phyloP scores from a whole-genome alignment of 352 stramenopile species.

The Globisporangium ultimum region DNA sequence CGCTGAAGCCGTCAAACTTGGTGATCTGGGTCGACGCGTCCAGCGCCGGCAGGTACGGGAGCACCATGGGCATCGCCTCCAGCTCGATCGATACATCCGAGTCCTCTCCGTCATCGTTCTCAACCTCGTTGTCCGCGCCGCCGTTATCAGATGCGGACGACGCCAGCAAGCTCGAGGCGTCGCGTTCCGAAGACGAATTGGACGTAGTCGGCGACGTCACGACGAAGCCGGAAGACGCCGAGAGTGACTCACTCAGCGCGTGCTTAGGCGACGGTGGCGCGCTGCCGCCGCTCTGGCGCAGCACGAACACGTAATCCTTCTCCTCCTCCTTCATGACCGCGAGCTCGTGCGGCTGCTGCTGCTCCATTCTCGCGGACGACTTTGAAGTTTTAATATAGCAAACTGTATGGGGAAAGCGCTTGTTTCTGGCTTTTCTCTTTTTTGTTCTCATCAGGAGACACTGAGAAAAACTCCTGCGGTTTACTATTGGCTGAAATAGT shows the following conservation, averaged over 20 bases:
- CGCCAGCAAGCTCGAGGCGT: not conserved
- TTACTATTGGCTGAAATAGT: not conserved
- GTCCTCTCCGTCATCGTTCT: constrained; percentile 9
- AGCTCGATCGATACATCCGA: constrained; percentile 45
- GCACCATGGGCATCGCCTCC: constrained; percentile 38
- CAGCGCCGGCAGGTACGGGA: constrained; percentile 71
- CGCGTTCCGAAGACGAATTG: constrained; percentile 8
- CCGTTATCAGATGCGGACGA: constrained; percentile 8
- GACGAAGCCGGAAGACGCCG: constrained; percentile 10
- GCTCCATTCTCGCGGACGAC: not conserved
- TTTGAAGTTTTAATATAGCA: constrained; percentile 7
- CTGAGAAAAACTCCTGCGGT: not conserved
- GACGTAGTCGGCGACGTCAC: constrained; percentile 15
- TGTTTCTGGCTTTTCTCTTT: not conserved
- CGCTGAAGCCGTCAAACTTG: constrained; percentile 75
- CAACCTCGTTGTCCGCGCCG: constrained; percentile 21
- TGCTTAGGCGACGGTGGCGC: constrained; percentile 10
- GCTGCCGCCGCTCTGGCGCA: constrained; percentile 16
- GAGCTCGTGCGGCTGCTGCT: not conserved
- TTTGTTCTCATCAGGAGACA: not conserved
- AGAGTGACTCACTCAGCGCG: constrained; percentile 7
- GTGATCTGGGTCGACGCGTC: constrained; percentile 86
- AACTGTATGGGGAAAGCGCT: constrained; percentile 7
- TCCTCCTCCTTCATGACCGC: constrained; percentile 25
- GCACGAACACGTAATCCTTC: constrained; percentile 78